Base-by-base conservation (phyloP, 2,329 filamentous ascomycete genomes). In the Apiospora arundinis region DNA sequence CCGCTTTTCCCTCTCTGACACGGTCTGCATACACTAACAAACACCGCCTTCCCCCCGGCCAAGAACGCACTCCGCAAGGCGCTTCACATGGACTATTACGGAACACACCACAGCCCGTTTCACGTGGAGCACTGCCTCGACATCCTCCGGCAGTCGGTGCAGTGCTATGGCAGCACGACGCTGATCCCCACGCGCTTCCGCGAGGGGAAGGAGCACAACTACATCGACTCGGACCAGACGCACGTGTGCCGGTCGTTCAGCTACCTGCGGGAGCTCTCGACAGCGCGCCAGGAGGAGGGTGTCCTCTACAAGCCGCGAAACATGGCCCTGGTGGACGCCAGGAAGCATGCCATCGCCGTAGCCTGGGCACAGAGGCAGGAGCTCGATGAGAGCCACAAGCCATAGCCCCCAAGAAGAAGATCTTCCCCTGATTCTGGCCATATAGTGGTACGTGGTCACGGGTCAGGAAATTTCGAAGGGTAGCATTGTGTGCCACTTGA, bases 111-210 rank as follows among this genome's bases (percentile, higher is more conserved):
- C 56, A 63, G 56, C 56, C 56, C 32, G 8, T 63, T 63, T 32
- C 56, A 63, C 56, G 18, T 63, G 37, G 46, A 60, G 49, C 68
- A 69, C 40, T 69, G 68, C 68, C 48, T 69, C 68, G 49, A 69
- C 49, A 28, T 56, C 48, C 45, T 69, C 18, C 68, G 68, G 9
- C 68, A 69, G 68, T 45, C 68, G 21, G 16, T 69, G 18, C 48
- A 56, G 68, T 69, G 68, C 48, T 56, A 60, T n/a, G 68, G 65
- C 40, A 67, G 65, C 65, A 67, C 65, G 65, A 46, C 65, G 40
- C 40, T 67, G 23, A 67, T 46, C 40, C 65, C 65, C 40, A 67
- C 44, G 14, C 40, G 44, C n/a, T 67, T 45, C 65, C 25, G n/a
- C 25, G 40, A 44, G 23, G 65, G 65, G 16, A 18, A 28, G 23